These are phyloP conservation scores for Fagopyrum homotropicum DNA, from an alignment of 148 eudicot genomes.

Conservation along the genomic window DNA sequence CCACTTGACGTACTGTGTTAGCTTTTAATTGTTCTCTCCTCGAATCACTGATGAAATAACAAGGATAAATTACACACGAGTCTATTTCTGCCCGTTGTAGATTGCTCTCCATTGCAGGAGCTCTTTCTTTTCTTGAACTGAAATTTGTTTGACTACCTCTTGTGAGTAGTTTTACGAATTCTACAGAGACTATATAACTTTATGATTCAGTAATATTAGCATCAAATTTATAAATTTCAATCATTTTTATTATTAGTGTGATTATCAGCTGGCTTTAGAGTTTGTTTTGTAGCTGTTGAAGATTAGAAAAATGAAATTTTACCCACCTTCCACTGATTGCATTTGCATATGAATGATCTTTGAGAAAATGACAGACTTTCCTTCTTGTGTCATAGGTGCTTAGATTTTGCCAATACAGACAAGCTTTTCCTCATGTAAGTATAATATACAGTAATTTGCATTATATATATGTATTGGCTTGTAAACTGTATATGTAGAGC, in stretches of 20 bases:
- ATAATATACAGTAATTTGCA: background rate
- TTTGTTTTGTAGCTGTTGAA: background rate
- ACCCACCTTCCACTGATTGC: background rate
- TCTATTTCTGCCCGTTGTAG: too few species aligned
- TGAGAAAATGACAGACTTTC: too few species aligned
- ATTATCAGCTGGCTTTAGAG: background rate
- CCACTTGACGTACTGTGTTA: background rate
- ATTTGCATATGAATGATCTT: too few species aligned
- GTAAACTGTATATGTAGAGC: background rate
- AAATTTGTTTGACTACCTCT: too few species aligned
- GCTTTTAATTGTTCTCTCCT: background rate
- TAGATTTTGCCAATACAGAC: too few species aligned
- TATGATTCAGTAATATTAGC: background rate
- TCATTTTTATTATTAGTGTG: background rate
- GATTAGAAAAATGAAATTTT: background rate
- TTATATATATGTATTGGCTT: background rate
- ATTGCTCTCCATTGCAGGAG: too few species aligned
- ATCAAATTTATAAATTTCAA: background rate
- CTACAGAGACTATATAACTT: too few species aligned
- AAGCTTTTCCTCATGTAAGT: too few species aligned
- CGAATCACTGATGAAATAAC: too few species aligned
- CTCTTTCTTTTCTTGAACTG: too few species aligned
- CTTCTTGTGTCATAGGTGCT: too few species aligned
- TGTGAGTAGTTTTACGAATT: too few species aligned
- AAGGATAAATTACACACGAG: background rate